Evolutionary conservation across 2,329 filamentous ascomycete species (phyloP).

Genomic region (Rachicladosporium sp.): DNA sequence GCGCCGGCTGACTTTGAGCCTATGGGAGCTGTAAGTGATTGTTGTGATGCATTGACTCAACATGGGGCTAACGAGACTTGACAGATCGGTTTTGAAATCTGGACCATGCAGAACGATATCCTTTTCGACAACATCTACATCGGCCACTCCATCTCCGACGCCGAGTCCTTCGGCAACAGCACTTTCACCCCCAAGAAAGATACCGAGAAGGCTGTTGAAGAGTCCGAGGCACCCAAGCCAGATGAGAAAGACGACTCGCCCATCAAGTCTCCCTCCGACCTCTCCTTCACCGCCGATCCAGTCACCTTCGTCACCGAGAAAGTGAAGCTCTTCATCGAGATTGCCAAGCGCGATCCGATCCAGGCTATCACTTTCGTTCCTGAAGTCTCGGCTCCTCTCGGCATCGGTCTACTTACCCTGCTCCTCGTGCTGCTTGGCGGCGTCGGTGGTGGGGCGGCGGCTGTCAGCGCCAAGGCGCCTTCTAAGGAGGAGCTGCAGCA

Average conservation of each 20-base stretch:
- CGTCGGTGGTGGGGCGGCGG: slow-evolving; percentile 49
- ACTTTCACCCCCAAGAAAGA: slow-evolving; percentile 81
- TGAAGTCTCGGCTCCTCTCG: slow-evolving; percentile 74
- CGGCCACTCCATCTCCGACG: slow-evolving; percentile 89
- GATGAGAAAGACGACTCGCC: slow-evolving; percentile 42
- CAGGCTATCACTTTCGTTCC: slow-evolving; percentile 81
- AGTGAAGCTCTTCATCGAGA: slow-evolving; percentile 76
- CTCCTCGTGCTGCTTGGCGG: slow-evolving; percentile 58
- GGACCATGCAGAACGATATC: slow-evolving; percentile 99
- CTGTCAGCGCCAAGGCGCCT: slow-evolving; percentile 28
- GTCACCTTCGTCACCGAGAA: slow-evolving; percentile 83
- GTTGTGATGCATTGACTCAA: not conserved
- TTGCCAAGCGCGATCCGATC: slow-evolving; percentile 71
- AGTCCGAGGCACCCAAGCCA: slow-evolving; percentile 67
- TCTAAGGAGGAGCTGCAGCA: slow-evolving; percentile 58
- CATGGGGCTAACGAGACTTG: slow-evolving; percentile 6
- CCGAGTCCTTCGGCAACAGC: slow-evolving; percentile 76
- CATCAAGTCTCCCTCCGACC: slow-evolving; percentile 55
- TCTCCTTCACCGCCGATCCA: slow-evolving; percentile 85
- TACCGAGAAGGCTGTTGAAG: slow-evolving; percentile 68
- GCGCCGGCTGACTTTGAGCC: slow-evolving; percentile 92
- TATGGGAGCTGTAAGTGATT: slow-evolving; percentile 75
- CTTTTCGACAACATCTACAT: slow-evolving; percentile 99
- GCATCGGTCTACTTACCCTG: slow-evolving; percentile 55
- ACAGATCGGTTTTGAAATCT: slow-evolving; percentile 95